Evolutionary conservation across 108 stramenopile genomes (phyloP), one percentile per base, ranked within the genome.

Genomic region (Asterionellopsis glacialis): DNA sequence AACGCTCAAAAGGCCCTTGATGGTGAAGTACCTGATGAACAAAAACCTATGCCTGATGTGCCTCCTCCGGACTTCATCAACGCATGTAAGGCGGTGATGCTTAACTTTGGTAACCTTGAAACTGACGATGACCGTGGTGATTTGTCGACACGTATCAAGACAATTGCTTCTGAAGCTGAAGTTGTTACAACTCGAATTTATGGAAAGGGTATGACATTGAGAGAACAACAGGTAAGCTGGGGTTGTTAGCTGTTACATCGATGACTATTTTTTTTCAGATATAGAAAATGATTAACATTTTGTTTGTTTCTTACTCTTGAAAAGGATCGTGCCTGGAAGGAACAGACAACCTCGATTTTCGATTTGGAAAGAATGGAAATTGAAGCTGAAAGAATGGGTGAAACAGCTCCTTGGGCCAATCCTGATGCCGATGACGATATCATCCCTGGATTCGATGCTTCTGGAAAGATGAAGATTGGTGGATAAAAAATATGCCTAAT

Each of bases 31-130:
- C 88, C 88, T 1, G 87, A 92, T 0, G 75, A 87, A 58, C 84
- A 87, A 56, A 83, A 89, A 51, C 84, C 91, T 18, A 73, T 83
- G 80, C 88, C 88, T 21, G 92, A 94, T 23, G 92, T 94, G 10
- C 87, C 89, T 45, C 92, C 92, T 38, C 88, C 92, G 5, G 89
- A 88, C 52, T 94, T 94, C 61, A 90, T 94, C 71, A 87, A 83
- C 54, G 87, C 86, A 21, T 90, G 89, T 79, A 90, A 90, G 73
- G 87, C 89, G 19, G 89, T 94, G 7, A 53, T 94, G 61, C 57
- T 90, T 48, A 90, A 94, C 64, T 94, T 94, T 77, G 92, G 92
- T 16, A 94, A 94, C 66, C 63, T 94, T 26, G 58, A 61, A 15
- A 65, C 41, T 11, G 75, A 83, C 45, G 75, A 85, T 55, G 83